Conservation (phyloP, 2,329 filamentous ascomycete species). For the Albifimbria verrucaria region DNA sequence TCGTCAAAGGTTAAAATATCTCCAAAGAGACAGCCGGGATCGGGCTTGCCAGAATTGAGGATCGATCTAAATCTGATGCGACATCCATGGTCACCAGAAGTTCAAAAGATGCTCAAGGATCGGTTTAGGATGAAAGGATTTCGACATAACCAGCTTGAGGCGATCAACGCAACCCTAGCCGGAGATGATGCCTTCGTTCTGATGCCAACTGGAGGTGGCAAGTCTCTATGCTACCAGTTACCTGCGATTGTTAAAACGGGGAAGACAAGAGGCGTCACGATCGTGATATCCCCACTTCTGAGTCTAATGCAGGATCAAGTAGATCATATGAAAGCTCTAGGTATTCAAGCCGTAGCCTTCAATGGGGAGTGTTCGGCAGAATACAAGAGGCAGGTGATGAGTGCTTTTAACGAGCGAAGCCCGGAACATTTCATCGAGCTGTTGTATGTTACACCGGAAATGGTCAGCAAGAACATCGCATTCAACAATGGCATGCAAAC, state of each 20-base stretch:
- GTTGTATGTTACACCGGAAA: constrained; percentile 94
- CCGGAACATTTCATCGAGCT: constrained; percentile 79
- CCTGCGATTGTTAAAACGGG: constrained; percentile 81
- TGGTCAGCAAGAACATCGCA: constrained; percentile 77
- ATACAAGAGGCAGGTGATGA: constrained; percentile 64
- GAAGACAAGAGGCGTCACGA: constrained; percentile 78
- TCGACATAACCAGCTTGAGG: constrained; percentile 86
- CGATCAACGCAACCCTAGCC: constrained; percentile 86
- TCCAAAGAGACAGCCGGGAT: constrained; percentile 27
- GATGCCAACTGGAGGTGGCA: constrained; percentile 97
- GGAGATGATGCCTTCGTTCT: constrained; percentile 92
- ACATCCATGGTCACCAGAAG: constrained; percentile 80
- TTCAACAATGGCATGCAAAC: constrained; percentile 64
- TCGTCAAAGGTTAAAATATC: constrained; percentile 27
- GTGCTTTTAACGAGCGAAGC: constrained; percentile 55
- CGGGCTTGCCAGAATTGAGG: constrained; percentile 22
- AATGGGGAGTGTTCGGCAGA: constrained; percentile 70
- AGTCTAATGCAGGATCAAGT: constrained; percentile 99
- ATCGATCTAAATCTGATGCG: constrained; percentile 56
- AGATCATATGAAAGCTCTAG: constrained; percentile 68
- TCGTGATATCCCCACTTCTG: constrained; percentile 91
- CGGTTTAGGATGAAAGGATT: constrained; percentile 84
- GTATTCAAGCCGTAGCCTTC: constrained; percentile 76
- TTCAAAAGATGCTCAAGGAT: constrained; percentile 75
- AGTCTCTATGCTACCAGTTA: constrained; percentile 94